A percentile compares a stretch with the other conserved stretches of the same genome.
Conservation (phyloP, 1,139 yeast genomes). For the Pichia inconspicua region DNA sequence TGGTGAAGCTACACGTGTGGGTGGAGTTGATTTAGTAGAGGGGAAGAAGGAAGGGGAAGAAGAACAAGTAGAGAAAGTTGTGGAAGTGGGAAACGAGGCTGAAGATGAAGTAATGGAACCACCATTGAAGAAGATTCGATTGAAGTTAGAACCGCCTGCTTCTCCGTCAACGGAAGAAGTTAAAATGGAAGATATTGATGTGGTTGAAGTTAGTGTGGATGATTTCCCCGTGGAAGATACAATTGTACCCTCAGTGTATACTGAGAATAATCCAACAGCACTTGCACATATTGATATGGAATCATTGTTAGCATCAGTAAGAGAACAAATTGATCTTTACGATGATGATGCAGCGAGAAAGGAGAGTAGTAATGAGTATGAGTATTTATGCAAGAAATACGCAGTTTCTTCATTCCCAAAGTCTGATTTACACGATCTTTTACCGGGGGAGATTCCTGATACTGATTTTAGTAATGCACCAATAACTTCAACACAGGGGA, state of each 20-base stretch:
- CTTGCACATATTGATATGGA: conserved; percentile 16
- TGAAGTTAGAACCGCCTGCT: neutral
- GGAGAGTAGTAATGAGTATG: conserved; percentile 27
- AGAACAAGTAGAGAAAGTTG: neutral
- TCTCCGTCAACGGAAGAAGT: neutral
- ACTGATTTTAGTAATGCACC: conserved; percentile 78
- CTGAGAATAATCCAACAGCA: conserved; percentile 9
- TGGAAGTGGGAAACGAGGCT: conserved; percentile 7
- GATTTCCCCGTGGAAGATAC: conserved; percentile 3
- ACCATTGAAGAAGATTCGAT: conserved; percentile 9
- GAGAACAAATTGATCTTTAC: conserved; percentile 18
- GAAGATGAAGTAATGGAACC: conserved; percentile 2
- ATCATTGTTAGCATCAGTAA: conserved; percentile 16
- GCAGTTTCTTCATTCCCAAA: conserved; percentile 90
- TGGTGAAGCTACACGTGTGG: neutral
- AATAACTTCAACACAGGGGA: conserved; percentile 51
- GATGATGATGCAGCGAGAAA: conserved; percentile 28
- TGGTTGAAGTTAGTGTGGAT: neutral
- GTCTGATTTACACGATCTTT: conserved; percentile 58
- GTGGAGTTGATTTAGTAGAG: neutral
- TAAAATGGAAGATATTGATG: neutral
- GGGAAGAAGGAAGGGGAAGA: neutral
- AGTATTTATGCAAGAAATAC: conserved; percentile 64
- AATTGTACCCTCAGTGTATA: conserved; percentile 24
- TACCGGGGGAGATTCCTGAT: conserved; percentile 87